Evolutionary conservation across 2,329 filamentous ascomycete genomes (phyloP), one percentile per base, ranked within the genome.

Genomic region (Cladophialophora bantiana): DNA sequence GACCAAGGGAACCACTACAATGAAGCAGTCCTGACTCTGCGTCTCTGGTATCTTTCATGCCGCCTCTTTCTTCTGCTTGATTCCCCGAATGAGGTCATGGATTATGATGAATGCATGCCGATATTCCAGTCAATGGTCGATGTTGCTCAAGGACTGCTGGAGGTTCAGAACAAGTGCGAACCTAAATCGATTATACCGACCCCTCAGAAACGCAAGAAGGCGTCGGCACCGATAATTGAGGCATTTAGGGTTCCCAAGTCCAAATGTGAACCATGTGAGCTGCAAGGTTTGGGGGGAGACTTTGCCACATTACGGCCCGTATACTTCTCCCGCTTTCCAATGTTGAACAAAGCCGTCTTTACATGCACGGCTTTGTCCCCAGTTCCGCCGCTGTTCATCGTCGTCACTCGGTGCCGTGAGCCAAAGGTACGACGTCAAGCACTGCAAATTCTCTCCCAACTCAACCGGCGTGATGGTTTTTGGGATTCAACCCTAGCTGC

Each of bases 391-490:
- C 18, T 56, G 26, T 56, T 56, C 20, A 5, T 56, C 31, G 31
- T 56, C 20, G 36, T 18, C 54, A 56, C 54, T 12, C 32, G 54
- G 31, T 56, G 54, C n/a, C 54, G 54, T 35, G 54, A 56, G 32
- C 54, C 54, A 35, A 56, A 56, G 32, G 2, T 56, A 36, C 32
- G 54, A 36, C 54, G 54, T 56, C 54, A 56, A 18, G 54, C 54
- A 18, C 34, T 56, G 13, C 32, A 35, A 36, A 36, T 56, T 35
- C 54, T 56, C 18, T 56, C 54, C 31, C 26, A 56, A 36, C 26
- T 56, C 32, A 56, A 56, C n/a, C 54, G 54, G 18, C 54, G 54
- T 56, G 54, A 56, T 56, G 54, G 54, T n/a, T 56, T 56, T 31
- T 56, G 54, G 54, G 54, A 56, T 26, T 31, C 54, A 56, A 56